These are phyloP conservation scores for Hanseniaspora guilliermondii DNA, from an alignment of 805 yeast species.

Conservation along the genomic window DNA sequence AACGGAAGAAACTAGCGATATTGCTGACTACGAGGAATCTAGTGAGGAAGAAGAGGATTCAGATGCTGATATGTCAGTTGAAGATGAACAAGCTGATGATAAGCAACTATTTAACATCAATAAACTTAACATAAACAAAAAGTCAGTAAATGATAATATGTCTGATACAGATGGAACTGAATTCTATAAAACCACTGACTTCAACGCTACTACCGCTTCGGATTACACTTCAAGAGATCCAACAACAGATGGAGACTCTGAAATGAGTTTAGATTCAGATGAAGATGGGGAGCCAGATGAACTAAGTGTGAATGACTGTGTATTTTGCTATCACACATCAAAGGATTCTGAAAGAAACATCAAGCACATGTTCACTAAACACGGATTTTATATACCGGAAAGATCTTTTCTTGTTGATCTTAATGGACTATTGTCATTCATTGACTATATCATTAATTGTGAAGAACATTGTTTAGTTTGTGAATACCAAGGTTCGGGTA, in stretches of 20 bases:
- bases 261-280: slow-evolving; percentile 16
- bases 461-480: slow-evolving; percentile 81
- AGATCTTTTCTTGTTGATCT: slow-evolving; percentile 51
- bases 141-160: background rate
- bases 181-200: slow-evolving; percentile 26
- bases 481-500: slow-evolving; percentile 80
- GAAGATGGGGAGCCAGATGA: slow-evolving; percentile 23
- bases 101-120: background rate
- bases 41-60: background rate
- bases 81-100: background rate
- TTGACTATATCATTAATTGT: slow-evolving; percentile 68
- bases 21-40: slow-evolving; percentile 13
- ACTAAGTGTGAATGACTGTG: slow-evolving; percentile 38
- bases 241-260: slow-evolving; percentile 18
- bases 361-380: slow-evolving; percentile 63
- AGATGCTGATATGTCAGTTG: background rate
- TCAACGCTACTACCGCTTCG: slow-evolving; percentile 30
- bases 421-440: slow-evolving; percentile 57
- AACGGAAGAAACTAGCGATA: slow-evolving; percentile 9
- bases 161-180: slow-evolving; percentile 4
- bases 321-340: slow-evolving; percentile 45
- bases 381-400: slow-evolving; percentile 86
- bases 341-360: slow-evolving; percentile 46
- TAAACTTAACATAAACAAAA: background rate
- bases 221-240: slow-evolving; percentile 28